A percentile compares a stretch with the other conserved stretches of the same genome.
Conservation (phyloP, 371 early-diverging fungal species). For the Rhizopus delemar region DNA sequence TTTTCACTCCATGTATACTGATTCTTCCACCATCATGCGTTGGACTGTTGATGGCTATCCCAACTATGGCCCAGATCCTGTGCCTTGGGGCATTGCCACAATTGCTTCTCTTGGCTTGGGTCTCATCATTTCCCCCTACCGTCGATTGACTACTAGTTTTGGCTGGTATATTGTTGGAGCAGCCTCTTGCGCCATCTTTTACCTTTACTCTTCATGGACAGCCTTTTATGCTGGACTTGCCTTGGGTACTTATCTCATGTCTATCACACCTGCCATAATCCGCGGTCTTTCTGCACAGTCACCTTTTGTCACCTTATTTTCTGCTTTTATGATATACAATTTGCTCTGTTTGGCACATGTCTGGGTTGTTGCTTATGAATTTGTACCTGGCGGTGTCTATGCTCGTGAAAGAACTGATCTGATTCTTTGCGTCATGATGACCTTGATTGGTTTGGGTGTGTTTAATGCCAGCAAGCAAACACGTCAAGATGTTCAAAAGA, state of each 20-base stretch:
- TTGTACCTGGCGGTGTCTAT: conserved; percentile 78
- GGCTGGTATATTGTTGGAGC: conserved; percentile 63
- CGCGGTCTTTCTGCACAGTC: conserved; percentile 59
- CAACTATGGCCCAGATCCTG: conserved; percentile 72
- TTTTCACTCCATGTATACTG: conserved; percentile 75
- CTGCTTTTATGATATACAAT: conserved; percentile 66
- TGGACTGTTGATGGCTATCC: conserved; percentile 81
- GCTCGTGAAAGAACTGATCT: conserved; percentile 76
- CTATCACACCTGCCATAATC: conserved; percentile 63
- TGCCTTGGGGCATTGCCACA: conserved; percentile 74
- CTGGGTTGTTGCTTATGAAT: conserved; percentile 83
- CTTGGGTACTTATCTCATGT: conserved; percentile 62
- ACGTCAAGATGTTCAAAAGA: conserved; percentile 23
- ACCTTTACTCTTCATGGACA: conserved; percentile 61
- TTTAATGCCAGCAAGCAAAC: conserved; percentile 43
- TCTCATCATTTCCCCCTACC: conserved; percentile 57
- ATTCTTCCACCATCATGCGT: conserved; percentile 73
- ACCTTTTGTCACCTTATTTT: conserved; percentile 68
- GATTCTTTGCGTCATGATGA: conserved; percentile 59
- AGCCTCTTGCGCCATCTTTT: conserved; percentile 56
- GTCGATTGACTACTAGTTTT: conserved; percentile 57
- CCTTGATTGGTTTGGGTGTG: conserved; percentile 52
- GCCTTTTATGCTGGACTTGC: conserved; percentile 69
- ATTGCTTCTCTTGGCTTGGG: conserved; percentile 62
- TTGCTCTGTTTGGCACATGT: conserved; percentile 72